These are phyloP conservation scores for Dactylellina drechsleri DNA, from an alignment of 2,329 filamentous ascomycete species.

Conservation along the genomic window DNA sequence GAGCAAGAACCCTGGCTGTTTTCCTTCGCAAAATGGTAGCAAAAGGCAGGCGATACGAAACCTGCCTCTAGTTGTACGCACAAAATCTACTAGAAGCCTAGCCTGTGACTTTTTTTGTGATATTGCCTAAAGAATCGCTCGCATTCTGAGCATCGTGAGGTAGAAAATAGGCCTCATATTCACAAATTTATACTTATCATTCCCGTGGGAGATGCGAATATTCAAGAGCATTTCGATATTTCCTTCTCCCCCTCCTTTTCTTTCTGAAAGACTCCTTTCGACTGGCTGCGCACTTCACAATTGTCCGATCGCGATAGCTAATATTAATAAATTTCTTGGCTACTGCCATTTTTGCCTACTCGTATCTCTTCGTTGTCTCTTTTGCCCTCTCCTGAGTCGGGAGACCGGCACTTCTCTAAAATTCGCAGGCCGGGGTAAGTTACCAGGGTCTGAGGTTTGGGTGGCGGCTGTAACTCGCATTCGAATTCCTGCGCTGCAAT, in stretches of 20 bases:
- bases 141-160: constrained; percentile 31
- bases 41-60: constrained; percentile 33
- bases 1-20: constrained; percentile 3
- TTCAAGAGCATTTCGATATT: constrained; percentile 1
- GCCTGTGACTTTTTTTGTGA: neutral
- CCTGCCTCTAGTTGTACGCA: neutral
- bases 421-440: constrained; percentile 2
- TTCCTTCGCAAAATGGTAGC: constrained; percentile 2
- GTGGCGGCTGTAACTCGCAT: constrained; percentile 21
- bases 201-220: constrained; percentile 11
- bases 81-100: constrained; percentile 19
- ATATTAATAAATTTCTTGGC: neutral
- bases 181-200: constrained; percentile 8
- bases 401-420: constrained; percentile 16
- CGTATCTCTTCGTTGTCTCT: constrained; percentile 29
- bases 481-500: constrained; percentile 4
- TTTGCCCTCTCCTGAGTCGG: constrained; percentile 20
- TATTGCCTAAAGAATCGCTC: constrained; percentile 19
- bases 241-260: neutral
- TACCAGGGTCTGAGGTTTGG: constrained; percentile 7
- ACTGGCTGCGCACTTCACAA: neutral
- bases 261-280: neutral
- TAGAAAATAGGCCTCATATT: constrained; percentile 7
- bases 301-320: constrained; percentile 1
- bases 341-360: constrained; percentile 2